Percentiles rank a stretch among this genome's conserved stretches.
These are phyloP conservation scores for Penicillium sp. DNA, from an alignment of 2,329 filamentous ascomycete species.

Conservation along the genomic window DNA sequence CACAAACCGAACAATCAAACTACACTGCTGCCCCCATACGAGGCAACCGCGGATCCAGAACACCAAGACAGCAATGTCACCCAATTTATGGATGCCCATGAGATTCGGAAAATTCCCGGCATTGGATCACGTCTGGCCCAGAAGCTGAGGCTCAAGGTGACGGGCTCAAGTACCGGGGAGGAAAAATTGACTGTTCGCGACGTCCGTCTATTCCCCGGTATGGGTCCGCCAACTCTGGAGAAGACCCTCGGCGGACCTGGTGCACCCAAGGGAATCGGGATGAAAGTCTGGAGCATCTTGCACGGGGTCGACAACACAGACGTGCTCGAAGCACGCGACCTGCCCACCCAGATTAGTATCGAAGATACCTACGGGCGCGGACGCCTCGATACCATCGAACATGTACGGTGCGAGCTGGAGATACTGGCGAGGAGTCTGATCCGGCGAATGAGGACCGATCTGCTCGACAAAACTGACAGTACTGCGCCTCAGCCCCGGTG, in stretches of 20 bases:
- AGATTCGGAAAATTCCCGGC: slow-evolving; percentile 80
- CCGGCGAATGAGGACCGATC: slow-evolving; percentile 75
- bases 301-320: slow-evolving; percentile 78
- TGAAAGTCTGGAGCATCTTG: slow-evolving; percentile 74
- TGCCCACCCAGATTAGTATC: slow-evolving; percentile 89
- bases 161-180: slow-evolving; percentile 50
- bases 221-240: slow-evolving; percentile 69
- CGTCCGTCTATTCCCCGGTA: slow-evolving; percentile 64
- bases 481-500: slow-evolving; percentile 55
- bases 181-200: slow-evolving; percentile 66
- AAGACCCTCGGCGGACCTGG: slow-evolving; percentile 71
- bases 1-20: slow-evolving; percentile 91
- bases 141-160: slow-evolving; percentile 65
- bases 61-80: slow-evolving; percentile 56
- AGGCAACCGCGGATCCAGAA: slow-evolving; percentile 28
- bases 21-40: slow-evolving; percentile 71
- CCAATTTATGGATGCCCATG: slow-evolving; percentile 73
- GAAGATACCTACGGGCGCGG: slow-evolving; percentile 84
- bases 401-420: slow-evolving; percentile 70
- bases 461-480: slow-evolving; percentile 60
- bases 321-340: slow-evolving; percentile 69
- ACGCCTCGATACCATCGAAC: slow-evolving; percentile 65
- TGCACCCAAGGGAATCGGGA: slow-evolving; percentile 70
- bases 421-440: slow-evolving; percentile 71
- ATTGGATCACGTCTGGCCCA: slow-evolving; percentile 80